These are phyloP conservation scores for Knufia fluminis DNA, from an alignment of 2,329 filamentous ascomycete species.

Conservation along the genomic window DNA sequence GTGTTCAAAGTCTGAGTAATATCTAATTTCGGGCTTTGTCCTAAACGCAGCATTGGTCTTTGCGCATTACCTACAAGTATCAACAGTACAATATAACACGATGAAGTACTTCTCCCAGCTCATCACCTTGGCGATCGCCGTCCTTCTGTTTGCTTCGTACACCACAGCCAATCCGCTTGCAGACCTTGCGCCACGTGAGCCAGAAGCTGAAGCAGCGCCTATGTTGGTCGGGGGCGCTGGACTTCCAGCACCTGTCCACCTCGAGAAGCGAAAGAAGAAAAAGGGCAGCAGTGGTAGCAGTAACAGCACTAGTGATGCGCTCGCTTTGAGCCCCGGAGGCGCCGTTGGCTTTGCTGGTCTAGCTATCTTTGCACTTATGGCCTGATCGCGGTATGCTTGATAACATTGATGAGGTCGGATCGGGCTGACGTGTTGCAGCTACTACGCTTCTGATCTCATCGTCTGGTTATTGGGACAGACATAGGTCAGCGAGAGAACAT, in stretches of 20 bases:
- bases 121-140: neutral
- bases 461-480: too few species aligned
- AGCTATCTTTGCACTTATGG: neutral
- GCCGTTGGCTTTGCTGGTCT: neutral
- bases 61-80: neutral
- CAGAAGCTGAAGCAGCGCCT: neutral
- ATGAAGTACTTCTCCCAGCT: neutral
- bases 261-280: slow-evolving; percentile 2
- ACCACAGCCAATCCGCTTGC: neutral
- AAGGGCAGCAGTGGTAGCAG: neutral
- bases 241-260: neutral
- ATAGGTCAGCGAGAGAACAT: too few species aligned
- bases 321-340: neutral
- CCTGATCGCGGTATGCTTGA: neutral
- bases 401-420: neutral
- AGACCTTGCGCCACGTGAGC: neutral
- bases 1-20: too few species aligned
- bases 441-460: too few species aligned
- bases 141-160: neutral
- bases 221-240: neutral
- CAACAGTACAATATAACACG: neutral
- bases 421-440: too few species aligned
- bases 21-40: neutral
- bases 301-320: neutral
- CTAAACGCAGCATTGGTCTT: neutral